Conservation (phyloP, 2,329 filamentous ascomycete species). For the Xylariaceae sp. region DNA sequence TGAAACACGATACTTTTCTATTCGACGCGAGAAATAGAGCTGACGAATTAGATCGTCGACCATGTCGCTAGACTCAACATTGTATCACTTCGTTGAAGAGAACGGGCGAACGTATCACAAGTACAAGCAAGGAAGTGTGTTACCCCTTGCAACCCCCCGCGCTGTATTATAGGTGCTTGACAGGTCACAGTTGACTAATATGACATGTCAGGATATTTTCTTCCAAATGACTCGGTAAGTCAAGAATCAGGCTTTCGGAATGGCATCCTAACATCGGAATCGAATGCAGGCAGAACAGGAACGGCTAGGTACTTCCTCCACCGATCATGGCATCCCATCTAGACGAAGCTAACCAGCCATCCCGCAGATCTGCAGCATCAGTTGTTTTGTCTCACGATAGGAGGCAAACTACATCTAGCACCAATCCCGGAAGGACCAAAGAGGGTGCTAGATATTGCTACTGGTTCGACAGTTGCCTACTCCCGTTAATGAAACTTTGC, state of each 20-base stretch:
- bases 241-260: not conserved
- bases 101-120: slow-evolving; percentile 33
- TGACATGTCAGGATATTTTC: slow-evolving; percentile 27
- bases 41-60: slow-evolving; percentile 25
- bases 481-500: not conserved
- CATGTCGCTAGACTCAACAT: slow-evolving; percentile 26
- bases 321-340: not conserved
- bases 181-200: slow-evolving; percentile 3
- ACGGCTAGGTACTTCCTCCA: slow-evolving; percentile 23
- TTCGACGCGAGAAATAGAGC: not conserved
- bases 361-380: slow-evolving; percentile 39
- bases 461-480: slow-evolving; percentile 19
- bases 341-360: not conserved
- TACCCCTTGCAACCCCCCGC: not conserved
- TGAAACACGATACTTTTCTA: too few species aligned
- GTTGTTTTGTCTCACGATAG: slow-evolving; percentile 37
- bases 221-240: slow-evolving; percentile 31
- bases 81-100: slow-evolving; percentile 29
- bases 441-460: slow-evolving; percentile 47
- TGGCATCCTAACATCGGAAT: slow-evolving; percentile 4
- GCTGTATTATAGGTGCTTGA: not conserved
- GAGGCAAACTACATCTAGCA: slow-evolving; percentile 43
- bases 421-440: slow-evolving; percentile 40
- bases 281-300: slow-evolving; percentile 31
- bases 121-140: slow-evolving; percentile 32